phyloP scores from a whole-genome alignment of 164 flowering plant species.

The Sextonia rubra region DNA sequence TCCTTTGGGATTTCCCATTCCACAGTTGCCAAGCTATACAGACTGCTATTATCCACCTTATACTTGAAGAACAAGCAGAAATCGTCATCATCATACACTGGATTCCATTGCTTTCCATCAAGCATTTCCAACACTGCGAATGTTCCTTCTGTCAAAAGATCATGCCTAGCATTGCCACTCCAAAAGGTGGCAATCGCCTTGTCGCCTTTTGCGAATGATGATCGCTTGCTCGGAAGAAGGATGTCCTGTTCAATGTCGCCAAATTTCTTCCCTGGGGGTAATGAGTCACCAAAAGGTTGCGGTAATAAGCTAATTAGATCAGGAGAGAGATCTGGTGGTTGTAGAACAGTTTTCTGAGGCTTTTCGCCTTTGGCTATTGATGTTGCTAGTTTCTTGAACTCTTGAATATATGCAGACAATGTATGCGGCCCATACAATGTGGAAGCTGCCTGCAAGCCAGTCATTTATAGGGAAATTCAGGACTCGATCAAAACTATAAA shows the following conservation, averaged over 20 bases:
- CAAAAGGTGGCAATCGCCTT: conserved; percentile 43
- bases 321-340: conserved; percentile 54
- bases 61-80: conserved; percentile 45
- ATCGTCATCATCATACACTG: conserved; percentile 59
- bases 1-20: conserved; percentile 61
- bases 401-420: conserved; percentile 54
- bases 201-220: conserved; percentile 35
- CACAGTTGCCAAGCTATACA: conserved; percentile 35
- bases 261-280: conserved; percentile 37
- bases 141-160: conserved; percentile 66
- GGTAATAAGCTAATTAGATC: conserved; percentile 25
- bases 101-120: conserved; percentile 33
- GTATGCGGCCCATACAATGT: conserved; percentile 65
- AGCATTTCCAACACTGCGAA: conserved; percentile 53
- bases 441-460: conserved; percentile 44
- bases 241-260: conserved; percentile 53
- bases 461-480: too few relatives aligned
- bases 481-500: too few relatives aligned
- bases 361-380: conserved; percentile 42
- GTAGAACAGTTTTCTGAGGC: conserved; percentile 7
- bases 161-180: conserved; percentile 57
- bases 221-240: conserved; percentile 22
- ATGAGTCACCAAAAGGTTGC: conserved; percentile 33
- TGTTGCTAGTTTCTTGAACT: conserved; percentile 45
- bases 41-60: conserved; percentile 19